A percentile compares a stretch with the other conserved stretches of the same genome.
These are phyloP conservation scores for Blastomyces parvus DNA, from an alignment of 2,329 filamentous ascomycete species.

Conservation along the genomic window DNA sequence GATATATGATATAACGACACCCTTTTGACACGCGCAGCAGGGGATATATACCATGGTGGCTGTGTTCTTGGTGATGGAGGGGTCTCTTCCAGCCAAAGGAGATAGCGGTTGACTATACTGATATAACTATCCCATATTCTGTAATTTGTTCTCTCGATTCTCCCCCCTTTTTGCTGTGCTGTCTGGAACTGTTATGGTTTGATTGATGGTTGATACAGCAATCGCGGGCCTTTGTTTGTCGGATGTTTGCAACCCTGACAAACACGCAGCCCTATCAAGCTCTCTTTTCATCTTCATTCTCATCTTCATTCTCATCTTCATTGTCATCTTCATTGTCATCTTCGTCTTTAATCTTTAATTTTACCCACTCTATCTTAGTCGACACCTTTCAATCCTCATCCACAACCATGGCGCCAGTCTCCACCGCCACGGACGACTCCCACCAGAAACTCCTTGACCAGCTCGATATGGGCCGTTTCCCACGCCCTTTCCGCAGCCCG, in stretches of 20 bases:
- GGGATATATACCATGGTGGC: not conserved
- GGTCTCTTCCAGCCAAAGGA: not conserved
- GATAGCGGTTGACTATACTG: not conserved
- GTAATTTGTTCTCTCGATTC: not conserved
- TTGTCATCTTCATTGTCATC: not conserved
- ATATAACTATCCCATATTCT: not conserved
- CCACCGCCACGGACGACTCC: slow-evolving; percentile 64
- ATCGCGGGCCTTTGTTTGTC: not conserved
- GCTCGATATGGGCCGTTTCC: slow-evolving; percentile 79
- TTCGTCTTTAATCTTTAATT: no score
- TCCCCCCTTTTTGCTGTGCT: not conserved
- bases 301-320: not conserved
- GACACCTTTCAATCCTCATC: not conserved
- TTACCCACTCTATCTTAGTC: not conserved
- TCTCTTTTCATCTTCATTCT: not conserved
- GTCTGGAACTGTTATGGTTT: not conserved
- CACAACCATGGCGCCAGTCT: slow-evolving; percentile 48
- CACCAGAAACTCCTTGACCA: slow-evolving; percentile 81
- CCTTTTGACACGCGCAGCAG: not conserved
- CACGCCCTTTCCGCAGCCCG: slow-evolving; percentile 82
- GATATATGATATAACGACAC: no score
- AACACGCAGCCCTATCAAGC: not conserved
- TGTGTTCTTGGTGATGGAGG: not conserved
- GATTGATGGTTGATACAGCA: not conserved
- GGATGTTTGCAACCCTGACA: slow-evolving; percentile 5